Evolutionary conservation across 176 grass and related monocot genomes (phyloP).

Genomic region (Zizania latifolia): DNA sequence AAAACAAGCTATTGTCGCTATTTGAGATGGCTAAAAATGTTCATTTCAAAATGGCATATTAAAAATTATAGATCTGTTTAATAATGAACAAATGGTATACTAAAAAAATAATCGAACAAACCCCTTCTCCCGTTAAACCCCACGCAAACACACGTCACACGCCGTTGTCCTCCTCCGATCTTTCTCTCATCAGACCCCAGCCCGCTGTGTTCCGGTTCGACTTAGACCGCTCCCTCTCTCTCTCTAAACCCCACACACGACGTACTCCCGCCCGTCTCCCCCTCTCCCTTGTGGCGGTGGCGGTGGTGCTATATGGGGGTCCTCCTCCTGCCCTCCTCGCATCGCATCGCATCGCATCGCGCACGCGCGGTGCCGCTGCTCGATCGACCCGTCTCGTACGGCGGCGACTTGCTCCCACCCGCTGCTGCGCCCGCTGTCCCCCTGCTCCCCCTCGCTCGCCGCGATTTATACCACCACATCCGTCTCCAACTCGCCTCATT

Average conservation of each 20-base stretch:
- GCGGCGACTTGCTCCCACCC: neutral
- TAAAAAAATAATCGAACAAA: too few species aligned
- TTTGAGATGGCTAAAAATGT: too few species aligned
- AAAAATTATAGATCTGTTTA: too few species aligned
- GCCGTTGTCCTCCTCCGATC: neutral
- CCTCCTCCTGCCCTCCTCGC: constrained; percentile 23
- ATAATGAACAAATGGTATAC: too few species aligned
- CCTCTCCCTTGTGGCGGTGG: too few species aligned
- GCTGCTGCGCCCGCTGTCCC: neutral
- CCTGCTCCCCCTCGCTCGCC: neutral
- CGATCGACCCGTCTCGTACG: neutral
- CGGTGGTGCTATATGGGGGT: constrained; percentile 46
- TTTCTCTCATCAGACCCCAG: constrained; percentile 33
- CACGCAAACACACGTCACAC: neutral
- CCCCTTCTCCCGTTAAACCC: constrained; percentile 14
- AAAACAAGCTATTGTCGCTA: too few species aligned
- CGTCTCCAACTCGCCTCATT: neutral
- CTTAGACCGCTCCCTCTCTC: neutral
- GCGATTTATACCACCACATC: neutral
- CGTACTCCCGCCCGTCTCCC: too few species aligned
- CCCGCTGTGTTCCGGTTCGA: too few species aligned
- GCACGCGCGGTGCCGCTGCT: neutral
- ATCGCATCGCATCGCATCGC: constrained; percentile 16
- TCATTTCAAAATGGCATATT: neutral
- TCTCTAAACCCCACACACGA: constrained; percentile 16